A percentile compares a stretch with the other conserved stretches of the same genome.
Evolutionary conservation across 805 yeast genomes (phyloP).

Genomic region (Schizosaccharomyces japonicus): DNA sequence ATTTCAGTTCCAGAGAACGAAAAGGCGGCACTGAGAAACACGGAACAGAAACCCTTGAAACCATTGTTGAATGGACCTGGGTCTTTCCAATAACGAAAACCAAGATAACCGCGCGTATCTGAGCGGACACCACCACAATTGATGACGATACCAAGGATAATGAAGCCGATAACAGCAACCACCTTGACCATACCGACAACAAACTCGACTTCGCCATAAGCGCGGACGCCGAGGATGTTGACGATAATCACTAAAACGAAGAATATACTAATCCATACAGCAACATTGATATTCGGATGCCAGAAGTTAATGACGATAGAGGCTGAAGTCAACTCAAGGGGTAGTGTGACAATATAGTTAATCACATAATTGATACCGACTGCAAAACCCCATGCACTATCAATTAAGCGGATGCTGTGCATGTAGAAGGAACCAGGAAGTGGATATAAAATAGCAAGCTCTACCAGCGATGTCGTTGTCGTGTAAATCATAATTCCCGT

Average conservation of each 20-base stretch:
- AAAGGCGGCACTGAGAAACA: conserved; percentile 51
- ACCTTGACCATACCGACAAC: conserved; percentile 34
- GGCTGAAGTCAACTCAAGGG: conserved; percentile 43
- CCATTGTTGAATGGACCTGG: conserved; percentile 33
- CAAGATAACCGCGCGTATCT: conserved; percentile 40
- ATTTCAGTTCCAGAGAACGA: conserved; percentile 56
- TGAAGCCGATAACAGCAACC: conserved; percentile 33
- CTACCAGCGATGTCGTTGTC: conserved; percentile 30
- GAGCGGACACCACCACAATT: conserved; percentile 41
- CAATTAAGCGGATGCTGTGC: conserved; percentile 37
- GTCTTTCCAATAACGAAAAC: conserved; percentile 31
- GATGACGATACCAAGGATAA: conserved; percentile 33
- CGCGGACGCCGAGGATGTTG: conserved; percentile 32
- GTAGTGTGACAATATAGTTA: conserved; percentile 41
- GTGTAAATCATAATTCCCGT: conserved; percentile 29
- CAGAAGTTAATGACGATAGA: conserved; percentile 33
- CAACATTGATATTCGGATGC: conserved; percentile 24
- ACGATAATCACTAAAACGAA: conserved; percentile 27
- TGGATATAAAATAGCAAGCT: conserved; percentile 44
- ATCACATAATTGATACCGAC: conserved; percentile 49
- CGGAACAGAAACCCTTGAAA: conserved; percentile 54
- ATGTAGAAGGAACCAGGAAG: conserved; percentile 39
- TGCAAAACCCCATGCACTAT: conserved; percentile 46
- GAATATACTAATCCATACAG: conserved; percentile 33
- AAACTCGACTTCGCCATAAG: conserved; percentile 51